phyloP scores from a whole-genome alignment of 495 filamentous ascomycete species.

The Aspergillus campestris region DNA sequence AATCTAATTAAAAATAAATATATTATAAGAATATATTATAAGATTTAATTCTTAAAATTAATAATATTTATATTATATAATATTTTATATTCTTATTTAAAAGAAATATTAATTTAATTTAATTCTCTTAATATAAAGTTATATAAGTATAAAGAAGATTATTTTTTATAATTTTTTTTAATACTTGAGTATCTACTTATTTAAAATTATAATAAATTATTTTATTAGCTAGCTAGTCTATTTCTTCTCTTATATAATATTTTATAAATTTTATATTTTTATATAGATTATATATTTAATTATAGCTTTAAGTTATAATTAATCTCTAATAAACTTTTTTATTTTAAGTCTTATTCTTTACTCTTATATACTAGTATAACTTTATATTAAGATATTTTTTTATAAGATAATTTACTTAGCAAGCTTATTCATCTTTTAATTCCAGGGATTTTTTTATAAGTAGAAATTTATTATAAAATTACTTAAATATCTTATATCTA shows the following conservation, averaged over 20 bases:
- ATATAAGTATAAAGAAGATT: constrained; percentile 6
- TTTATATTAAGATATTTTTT: background rate
- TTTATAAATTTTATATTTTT: no score
- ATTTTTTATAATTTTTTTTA: background rate
- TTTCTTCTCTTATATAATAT: no score
- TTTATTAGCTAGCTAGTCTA: no score
- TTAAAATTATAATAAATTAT: background rate
- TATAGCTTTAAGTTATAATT: no score
- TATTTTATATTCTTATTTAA: constrained; percentile 9
- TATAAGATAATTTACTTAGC: background rate
- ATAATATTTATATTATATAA: constrained; percentile 14
- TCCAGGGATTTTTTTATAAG: constrained; percentile 2
- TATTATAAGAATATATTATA: constrained; percentile 16
- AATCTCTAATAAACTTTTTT: no score
- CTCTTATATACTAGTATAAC: no score
- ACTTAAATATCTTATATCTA: no score
- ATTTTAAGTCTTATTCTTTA: no score
- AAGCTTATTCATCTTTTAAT: constrained; percentile 1
- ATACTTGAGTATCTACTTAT: no score
- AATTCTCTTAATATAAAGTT: constrained; percentile 19
- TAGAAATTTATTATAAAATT: background rate
- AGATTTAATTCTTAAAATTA: constrained; percentile 9
- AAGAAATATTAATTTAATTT: background rate
- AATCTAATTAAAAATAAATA: background rate
- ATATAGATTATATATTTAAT: no score